A percentile compares a stretch with the other conserved stretches of the same genome.
Evolutionary conservation across 2,329 filamentous ascomycete species (phyloP).

Genomic region (Stachybotrys echinatus): DNA sequence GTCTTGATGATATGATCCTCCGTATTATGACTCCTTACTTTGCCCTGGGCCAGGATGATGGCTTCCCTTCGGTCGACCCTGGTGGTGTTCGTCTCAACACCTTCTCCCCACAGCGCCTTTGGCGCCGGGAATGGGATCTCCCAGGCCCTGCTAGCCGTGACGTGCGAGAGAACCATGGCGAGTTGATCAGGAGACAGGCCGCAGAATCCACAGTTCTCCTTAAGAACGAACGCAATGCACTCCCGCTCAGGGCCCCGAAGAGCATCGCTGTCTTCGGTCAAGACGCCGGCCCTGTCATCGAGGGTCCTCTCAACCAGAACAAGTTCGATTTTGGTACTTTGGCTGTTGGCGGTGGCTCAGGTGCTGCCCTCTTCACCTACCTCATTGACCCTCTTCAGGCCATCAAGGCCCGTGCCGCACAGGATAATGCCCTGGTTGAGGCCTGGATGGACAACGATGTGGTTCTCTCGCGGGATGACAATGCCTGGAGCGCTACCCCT

Average conservation of each 20-base stretch:
- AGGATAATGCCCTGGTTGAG: background rate
- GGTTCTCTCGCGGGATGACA: background rate
- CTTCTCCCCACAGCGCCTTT: background rate
- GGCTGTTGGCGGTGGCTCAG: background rate
- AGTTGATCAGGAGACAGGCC: background rate
- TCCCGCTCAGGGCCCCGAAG: background rate
- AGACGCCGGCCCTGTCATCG: background rate
- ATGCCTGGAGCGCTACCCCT: background rate
- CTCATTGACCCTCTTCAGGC: background rate
- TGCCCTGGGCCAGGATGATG: slow-evolving; percentile 35
- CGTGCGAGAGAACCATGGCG: background rate
- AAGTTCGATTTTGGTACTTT: background rate
- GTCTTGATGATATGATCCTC: background rate
- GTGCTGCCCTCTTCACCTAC: background rate
- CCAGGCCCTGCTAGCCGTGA: background rate
- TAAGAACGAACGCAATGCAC: background rate
- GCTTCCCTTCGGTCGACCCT: background rate
- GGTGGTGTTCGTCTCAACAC: background rate
- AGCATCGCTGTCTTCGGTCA: background rate
- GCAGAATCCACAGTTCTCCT: background rate
- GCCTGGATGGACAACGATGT: background rate
- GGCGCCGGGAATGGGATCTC: background rate
- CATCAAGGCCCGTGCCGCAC: background rate
- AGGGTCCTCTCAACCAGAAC: background rate
- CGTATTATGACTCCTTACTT: slow-evolving; percentile 47